These are phyloP conservation scores for Buxus sempervirens DNA, from an alignment of 164 flowering plant species.

Conservation along the genomic window DNA sequence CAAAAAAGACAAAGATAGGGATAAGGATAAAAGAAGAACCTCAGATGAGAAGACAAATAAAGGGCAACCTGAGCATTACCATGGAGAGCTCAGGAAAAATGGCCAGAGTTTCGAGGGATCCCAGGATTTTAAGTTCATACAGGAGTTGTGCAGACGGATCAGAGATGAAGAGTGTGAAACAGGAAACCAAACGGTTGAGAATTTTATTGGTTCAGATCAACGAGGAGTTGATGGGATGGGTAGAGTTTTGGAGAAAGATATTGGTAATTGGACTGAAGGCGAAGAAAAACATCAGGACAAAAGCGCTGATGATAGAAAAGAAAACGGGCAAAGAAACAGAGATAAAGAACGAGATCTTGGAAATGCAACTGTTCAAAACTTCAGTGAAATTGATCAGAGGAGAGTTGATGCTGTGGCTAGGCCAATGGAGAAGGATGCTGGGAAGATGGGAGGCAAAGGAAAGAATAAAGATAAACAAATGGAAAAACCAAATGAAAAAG, in stretches of 20 bases:
- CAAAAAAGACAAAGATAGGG: slow-evolving; percentile 53
- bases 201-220: slow-evolving; percentile 23
- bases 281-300: slow-evolving; percentile 31
- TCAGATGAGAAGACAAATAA: slow-evolving; percentile 36
- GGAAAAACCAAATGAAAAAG: not conserved
- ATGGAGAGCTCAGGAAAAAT: slow-evolving; percentile 23
- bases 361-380: slow-evolving; percentile 22
- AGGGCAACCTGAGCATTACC: slow-evolving; percentile 24
- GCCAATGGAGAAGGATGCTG: slow-evolving; percentile 31
- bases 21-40: slow-evolving; percentile 26
- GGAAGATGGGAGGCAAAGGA: slow-evolving; percentile 26
- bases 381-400: slow-evolving; percentile 21
- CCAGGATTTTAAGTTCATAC: slow-evolving; percentile 38
- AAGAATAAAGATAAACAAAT: slow-evolving; percentile 24
- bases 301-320: slow-evolving; percentile 29
- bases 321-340: slow-evolving; percentile 22
- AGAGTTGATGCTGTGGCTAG: slow-evolving; percentile 29
- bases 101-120: slow-evolving; percentile 19
- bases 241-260: slow-evolving; percentile 26
- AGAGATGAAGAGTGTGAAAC: slow-evolving; percentile 40
- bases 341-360: slow-evolving; percentile 22
- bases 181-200: slow-evolving; percentile 33
- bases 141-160: slow-evolving; percentile 47
- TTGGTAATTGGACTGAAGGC: slow-evolving; percentile 18
- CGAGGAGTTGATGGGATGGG: slow-evolving; percentile 34